phyloP scores from a whole-genome alignment of 306 rosid genomes.

The Vicia faba region DNA sequence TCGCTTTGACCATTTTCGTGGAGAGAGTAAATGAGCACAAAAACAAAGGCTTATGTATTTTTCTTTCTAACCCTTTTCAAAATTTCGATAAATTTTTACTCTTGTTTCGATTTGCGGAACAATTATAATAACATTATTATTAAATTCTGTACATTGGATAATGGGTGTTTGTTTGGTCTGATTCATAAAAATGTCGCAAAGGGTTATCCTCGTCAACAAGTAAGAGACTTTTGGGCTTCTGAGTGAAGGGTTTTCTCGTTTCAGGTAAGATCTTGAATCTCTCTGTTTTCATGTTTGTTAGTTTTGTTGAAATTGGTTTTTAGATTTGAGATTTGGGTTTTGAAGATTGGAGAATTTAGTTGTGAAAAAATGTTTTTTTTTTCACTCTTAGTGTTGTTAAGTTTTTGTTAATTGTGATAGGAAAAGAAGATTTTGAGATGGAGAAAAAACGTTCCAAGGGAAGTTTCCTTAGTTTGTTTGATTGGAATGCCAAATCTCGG shows the following conservation, averaged over 20 bases:
- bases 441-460: conserved; percentile 86
- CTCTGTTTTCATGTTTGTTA: background rate
- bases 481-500: conserved; percentile 93
- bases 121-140: background rate
- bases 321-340: conserved; percentile 33
- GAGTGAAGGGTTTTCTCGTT: conserved; percentile 15
- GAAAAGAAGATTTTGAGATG: conserved; percentile 57
- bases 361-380: conserved; percentile 20
- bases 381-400: conserved; percentile 14
- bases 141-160: conserved; percentile 19
- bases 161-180: conserved; percentile 26
- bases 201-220: background rate
- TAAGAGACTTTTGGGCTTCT: background rate
- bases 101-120: conserved; percentile 3
- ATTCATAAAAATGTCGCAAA: conserved; percentile 42
- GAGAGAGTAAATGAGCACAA: background rate
- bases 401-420: background rate
- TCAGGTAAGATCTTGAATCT: conserved; percentile 45
- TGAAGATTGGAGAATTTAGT: conserved; percentile 16
- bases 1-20: conserved; percentile 6
- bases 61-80: conserved; percentile 13
- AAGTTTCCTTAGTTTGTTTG: conserved; percentile 84
- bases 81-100: background rate
- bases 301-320: conserved; percentile 5
- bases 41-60: background rate